phyloP scores from a whole-genome alignment of 257 asterid species.

The Solanum raphanifolium region DNA sequence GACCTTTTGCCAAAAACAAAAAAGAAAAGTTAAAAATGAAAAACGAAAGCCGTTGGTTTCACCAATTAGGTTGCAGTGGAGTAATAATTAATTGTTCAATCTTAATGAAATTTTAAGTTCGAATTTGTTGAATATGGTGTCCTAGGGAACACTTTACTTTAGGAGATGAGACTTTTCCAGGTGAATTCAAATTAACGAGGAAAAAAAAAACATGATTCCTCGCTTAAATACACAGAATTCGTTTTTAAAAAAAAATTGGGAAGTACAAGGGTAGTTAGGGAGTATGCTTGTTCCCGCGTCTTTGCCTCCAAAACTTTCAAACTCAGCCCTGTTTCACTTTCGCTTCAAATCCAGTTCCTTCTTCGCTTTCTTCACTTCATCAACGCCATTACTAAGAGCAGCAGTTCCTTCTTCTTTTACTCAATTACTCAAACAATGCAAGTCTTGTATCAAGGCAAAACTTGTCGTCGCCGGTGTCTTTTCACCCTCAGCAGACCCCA shows the following conservation, averaged over 20 bases:
- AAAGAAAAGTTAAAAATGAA: too few relatives aligned
- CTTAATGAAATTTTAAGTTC: too few relatives aligned
- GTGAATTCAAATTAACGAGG: too few relatives aligned
- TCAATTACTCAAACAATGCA: not conserved
- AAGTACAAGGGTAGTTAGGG: not conserved
- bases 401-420: not conserved
- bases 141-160: too few relatives aligned
- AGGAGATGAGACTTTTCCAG: too few relatives aligned
- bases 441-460: not conserved
- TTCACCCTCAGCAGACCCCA: not conserved
- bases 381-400: not conserved
- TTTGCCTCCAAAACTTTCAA: not conserved
- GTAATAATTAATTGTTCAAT: too few relatives aligned
- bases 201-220: not conserved
- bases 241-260: rapidly evolving
- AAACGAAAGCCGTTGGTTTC: too few relatives aligned
- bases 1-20: too few relatives aligned
- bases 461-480: not conserved
- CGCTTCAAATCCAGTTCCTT: not conserved
- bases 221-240: not conserved
- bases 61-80: too few relatives aligned
- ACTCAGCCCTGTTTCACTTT: not conserved
- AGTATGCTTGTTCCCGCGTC: not conserved
- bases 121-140: rapidly evolving
- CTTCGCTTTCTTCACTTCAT: not conserved